Percentiles rank a stretch among this genome's conserved stretches.
These are phyloP conservation scores for Casaregolazyma lundiana DNA, from an alignment of 1,139 yeast species.

Conservation along the genomic window DNA sequence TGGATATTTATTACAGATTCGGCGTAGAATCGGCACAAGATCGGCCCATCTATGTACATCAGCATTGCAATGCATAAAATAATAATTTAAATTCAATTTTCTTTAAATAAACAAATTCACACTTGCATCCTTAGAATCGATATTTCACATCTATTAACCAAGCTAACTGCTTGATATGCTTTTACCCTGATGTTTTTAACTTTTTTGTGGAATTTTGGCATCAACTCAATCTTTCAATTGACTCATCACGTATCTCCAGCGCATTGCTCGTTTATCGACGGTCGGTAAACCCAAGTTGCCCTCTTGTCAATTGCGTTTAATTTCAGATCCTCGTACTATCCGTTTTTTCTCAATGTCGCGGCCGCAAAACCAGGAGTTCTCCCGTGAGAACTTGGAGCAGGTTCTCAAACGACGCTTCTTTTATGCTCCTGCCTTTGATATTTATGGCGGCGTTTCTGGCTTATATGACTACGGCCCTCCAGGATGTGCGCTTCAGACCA, in stretches of 20 bases:
- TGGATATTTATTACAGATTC: not conserved
- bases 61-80: not conserved
- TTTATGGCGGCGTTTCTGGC: constrained; percentile 98
- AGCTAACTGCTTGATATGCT: not conserved
- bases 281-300: not conserved
- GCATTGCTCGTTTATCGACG: not conserved
- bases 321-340: not conserved
- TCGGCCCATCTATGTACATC: too few species aligned
- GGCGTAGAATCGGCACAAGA: too few species aligned
- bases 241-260: not conserved
- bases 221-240: constrained; percentile 1
- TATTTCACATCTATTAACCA: too few species aligned
- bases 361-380: constrained; percentile 38
- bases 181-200: not conserved
- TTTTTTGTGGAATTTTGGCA: not conserved
- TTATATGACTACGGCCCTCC: constrained; percentile 99
- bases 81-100: not conserved
- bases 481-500: constrained; percentile 97
- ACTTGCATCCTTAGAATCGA: too few species aligned
- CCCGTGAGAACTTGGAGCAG: constrained; percentile 84
- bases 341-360: constrained; percentile 7
- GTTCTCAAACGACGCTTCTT: constrained; percentile 93
- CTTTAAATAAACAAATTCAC: too few species aligned
- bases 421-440: constrained; percentile 94
- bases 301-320: not conserved